Percentiles rank a stretch among this genome's conserved stretches.
phyloP scores from a whole-genome alignment of 1,284 basidiomycete genomes.

The Cerioporus squamosus region DNA sequence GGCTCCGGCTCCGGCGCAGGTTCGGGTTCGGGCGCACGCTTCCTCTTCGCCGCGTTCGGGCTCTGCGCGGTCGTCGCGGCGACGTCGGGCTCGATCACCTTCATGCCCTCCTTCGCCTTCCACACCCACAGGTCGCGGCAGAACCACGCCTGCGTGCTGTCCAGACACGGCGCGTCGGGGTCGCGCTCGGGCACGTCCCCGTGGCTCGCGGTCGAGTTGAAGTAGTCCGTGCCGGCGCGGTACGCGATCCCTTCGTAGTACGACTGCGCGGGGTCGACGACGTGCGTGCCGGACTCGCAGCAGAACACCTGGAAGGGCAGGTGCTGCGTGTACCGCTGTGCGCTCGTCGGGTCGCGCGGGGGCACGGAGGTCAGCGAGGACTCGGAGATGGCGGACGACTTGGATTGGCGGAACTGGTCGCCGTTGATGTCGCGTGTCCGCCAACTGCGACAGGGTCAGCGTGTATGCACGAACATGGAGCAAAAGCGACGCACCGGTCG shows the following conservation, averaged over 20 bases:
- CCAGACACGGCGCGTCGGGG: slow-evolving; percentile 86
- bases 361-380: slow-evolving; percentile 64
- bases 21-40: slow-evolving; percentile 9
- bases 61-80: slow-evolving; percentile 7
- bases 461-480: not conserved
- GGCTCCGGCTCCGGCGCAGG: not conserved
- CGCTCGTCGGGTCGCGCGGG: slow-evolving; percentile 81
- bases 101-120: slow-evolving; percentile 77
- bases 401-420: slow-evolving; percentile 94
- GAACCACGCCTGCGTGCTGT: slow-evolving; percentile 95
- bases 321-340: slow-evolving; percentile 85
- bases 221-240: slow-evolving; percentile 77
- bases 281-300: slow-evolving; percentile 94
- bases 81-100: slow-evolving; percentile 40
- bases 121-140: slow-evolving; percentile 92
- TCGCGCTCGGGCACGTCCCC: slow-evolving; percentile 61
- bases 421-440: slow-evolving; percentile 94
- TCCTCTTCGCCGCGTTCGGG: slow-evolving; percentile 3
- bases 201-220: slow-evolving; percentile 67
- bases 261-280: slow-evolving; percentile 91
- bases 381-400: slow-evolving; percentile 88
- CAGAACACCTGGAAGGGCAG: slow-evolving; percentile 97
- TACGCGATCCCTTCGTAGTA: slow-evolving; percentile 90
- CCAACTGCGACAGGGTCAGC: slow-evolving; percentile 61
- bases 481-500: slow-evolving; percentile 65